phyloP scores from a whole-genome alignment of 345 rosid species.

The Syzygium aqueum region DNA sequence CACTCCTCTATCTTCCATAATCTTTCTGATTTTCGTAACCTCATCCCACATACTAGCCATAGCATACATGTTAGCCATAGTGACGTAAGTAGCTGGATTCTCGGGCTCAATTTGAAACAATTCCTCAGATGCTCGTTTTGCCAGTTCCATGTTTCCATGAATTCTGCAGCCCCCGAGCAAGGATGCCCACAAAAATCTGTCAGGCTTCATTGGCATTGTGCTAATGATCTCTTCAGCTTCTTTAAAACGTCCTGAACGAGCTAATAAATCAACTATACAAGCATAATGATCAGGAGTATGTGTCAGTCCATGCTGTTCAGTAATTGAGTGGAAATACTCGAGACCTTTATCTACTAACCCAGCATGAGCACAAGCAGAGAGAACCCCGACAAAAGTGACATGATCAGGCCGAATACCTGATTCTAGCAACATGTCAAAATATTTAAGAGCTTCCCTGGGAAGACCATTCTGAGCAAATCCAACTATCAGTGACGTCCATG shows the following conservation, averaged over 20 bases:
- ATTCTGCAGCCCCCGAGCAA: constrained; percentile 83
- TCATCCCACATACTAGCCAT: constrained; percentile 67
- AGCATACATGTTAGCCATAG: constrained; percentile 86
- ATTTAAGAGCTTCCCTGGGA: constrained; percentile 47
- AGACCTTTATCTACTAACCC: constrained; percentile 78
- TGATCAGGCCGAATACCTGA: constrained; percentile 73
- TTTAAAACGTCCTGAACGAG: constrained; percentile 59
- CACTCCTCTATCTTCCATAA: constrained; percentile 49
- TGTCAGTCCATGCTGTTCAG: constrained; percentile 41
- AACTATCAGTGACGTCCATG: constrained; percentile 73
- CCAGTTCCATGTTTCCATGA: constrained; percentile 64
- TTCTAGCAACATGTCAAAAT: constrained; percentile 50
- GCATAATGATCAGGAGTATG: constrained; percentile 82
- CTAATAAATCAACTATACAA: constrained; percentile 67
- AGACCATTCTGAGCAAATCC: constrained; percentile 86
- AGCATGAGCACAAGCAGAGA: constrained; percentile 80
- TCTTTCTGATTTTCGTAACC: constrained; percentile 51
- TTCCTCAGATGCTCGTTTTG: constrained; percentile 64
- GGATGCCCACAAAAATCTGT: constrained; percentile 83
- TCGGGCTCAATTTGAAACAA: constrained; percentile 72
- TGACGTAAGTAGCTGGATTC: constrained; percentile 83
- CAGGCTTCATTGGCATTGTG: constrained; percentile 69
- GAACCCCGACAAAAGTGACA: constrained; percentile 72
- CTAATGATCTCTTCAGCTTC: constrained; percentile 47
- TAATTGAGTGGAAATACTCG: constrained; percentile 51